Conservation (phyloP, 805 yeast genomes). For the Candida wancherniae region DNA sequence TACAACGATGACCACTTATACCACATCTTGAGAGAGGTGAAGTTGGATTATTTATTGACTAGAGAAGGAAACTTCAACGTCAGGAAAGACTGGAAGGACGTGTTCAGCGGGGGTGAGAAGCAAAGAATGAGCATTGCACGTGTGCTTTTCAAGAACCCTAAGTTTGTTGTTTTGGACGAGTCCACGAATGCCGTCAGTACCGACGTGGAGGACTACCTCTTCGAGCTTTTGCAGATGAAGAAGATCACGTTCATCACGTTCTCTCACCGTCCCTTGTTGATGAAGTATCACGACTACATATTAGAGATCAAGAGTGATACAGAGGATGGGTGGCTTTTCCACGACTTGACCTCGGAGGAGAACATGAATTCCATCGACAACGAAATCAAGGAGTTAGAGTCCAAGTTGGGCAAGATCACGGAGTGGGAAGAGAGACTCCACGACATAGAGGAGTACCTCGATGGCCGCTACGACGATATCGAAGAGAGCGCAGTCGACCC, state of each 20-base stretch:
- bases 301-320: conserved; percentile 58
- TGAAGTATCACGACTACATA: conserved; percentile 78
- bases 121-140: conserved; percentile 89
- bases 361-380: conserved; percentile 65
- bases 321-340: conserved; percentile 38
- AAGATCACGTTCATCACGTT: conserved; percentile 76
- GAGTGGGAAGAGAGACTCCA: conserved; percentile 55
- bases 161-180: conserved; percentile 82
- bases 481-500: conserved; percentile 9
- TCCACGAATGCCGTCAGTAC: conserved; percentile 90
- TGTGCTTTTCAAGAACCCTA: conserved; percentile 72
- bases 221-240: conserved; percentile 65
- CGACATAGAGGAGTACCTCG: conserved; percentile 51
- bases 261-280: conserved; percentile 75
- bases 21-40: conserved; percentile 67
- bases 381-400: conserved; percentile 65
- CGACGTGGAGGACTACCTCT: conserved; percentile 83
- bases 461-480: conserved; percentile 29
- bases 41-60: conserved; percentile 70
- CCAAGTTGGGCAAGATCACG: conserved; percentile 54
- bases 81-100: conserved; percentile 76
- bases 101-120: conserved; percentile 94
- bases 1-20: conserved; percentile 64
- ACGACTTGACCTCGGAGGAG: conserved; percentile 60
- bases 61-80: conserved; percentile 57